Evolutionary conservation across 1,284 basidiomycete species (phyloP).

Genomic region (Wallemia hederae): DNA sequence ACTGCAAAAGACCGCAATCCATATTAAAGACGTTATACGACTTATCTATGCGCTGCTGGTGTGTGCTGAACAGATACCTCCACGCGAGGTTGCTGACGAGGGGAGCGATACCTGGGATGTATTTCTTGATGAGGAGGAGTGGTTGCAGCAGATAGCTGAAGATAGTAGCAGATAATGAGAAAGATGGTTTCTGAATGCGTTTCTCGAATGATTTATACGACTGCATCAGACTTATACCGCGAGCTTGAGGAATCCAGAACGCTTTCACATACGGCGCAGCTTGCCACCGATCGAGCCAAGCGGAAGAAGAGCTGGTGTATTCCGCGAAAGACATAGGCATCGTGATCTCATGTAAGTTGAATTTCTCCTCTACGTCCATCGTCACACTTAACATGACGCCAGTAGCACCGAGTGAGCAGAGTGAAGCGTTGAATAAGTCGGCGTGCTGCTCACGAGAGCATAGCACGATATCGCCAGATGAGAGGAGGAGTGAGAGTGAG

Average conservation of each 20-base stretch:
- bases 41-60: background rate
- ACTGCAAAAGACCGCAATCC: slow-evolving; percentile 26
- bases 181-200: background rate
- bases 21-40: background rate
- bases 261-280: slow-evolving; percentile 63
- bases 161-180: background rate
- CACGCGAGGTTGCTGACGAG: background rate
- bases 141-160: background rate
- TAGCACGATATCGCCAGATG: slow-evolving; percentile 33
- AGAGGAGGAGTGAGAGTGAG: slow-evolving; percentile 39
- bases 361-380: slow-evolving; percentile 50
- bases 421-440: slow-evolving; percentile 67
- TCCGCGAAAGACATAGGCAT: slow-evolving; percentile 34
- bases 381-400: slow-evolving; percentile 59
- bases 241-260: slow-evolving; percentile 78
- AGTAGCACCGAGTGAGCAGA: slow-evolving; percentile 78
- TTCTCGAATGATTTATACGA: background rate
- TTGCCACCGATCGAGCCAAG: slow-evolving; percentile 22
- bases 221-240: slow-evolving; percentile 38
- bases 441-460: slow-evolving; percentile 35
- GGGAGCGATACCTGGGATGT: background rate
- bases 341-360: slow-evolving; percentile 49
- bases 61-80: background rate
- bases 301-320: slow-evolving; percentile 27
- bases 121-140: background rate